A percentile compares a stretch with the other conserved stretches of the same genome.
phyloP scores from a whole-genome alignment of 768 basidiomycete species.

The Xanthoconium stramineum region DNA sequence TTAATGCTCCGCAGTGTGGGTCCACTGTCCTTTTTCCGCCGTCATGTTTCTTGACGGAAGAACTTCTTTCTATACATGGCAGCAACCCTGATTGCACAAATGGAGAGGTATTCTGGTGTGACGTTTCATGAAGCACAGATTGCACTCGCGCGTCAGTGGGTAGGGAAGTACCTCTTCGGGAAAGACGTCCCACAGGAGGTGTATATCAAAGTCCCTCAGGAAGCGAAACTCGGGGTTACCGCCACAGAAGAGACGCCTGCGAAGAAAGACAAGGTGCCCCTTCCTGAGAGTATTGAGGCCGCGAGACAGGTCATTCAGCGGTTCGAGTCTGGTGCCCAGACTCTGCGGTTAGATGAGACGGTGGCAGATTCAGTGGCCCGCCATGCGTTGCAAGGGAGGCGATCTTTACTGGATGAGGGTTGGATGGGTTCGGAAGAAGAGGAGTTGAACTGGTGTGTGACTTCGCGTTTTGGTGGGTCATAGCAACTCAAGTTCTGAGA shows the following conservation, averaged over 20 bases:
- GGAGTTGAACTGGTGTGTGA: conserved; percentile 72
- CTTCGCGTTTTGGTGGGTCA: not conserved
- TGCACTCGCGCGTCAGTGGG: conserved; percentile 76
- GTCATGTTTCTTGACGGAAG: conserved; percentile 24
- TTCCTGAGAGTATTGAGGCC: conserved; percentile 66
- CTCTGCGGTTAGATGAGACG: conserved; percentile 52
- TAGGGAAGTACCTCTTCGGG: conserved; percentile 45
- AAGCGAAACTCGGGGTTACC: conserved; percentile 47
- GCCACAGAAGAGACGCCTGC: conserved; percentile 50
- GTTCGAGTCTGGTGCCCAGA: conserved; percentile 67
- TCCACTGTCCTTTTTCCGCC: not conserved
- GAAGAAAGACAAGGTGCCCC: conserved; percentile 58
- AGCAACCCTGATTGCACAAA: conserved; percentile 55
- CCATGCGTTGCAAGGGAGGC: conserved; percentile 67
- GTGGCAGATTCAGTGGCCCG: conserved; percentile 80
- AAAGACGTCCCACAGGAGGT: conserved; percentile 46
- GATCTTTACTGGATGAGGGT: conserved; percentile 63
- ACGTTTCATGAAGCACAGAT: conserved; percentile 84
- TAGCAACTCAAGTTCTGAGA: conserved; percentile 7
- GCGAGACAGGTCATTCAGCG: conserved; percentile 63
- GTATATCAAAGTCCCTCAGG: conserved; percentile 53
- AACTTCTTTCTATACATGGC: not conserved
- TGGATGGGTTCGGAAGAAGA: conserved; percentile 86
- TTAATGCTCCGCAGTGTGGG: conserved; percentile 71
- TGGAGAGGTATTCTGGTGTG: conserved; percentile 74